Evolutionary conservation across 768 basidiomycete species (phyloP), one percentile per base, ranked within the genome.

Genomic region (Leucosporidium scottii): DNA sequence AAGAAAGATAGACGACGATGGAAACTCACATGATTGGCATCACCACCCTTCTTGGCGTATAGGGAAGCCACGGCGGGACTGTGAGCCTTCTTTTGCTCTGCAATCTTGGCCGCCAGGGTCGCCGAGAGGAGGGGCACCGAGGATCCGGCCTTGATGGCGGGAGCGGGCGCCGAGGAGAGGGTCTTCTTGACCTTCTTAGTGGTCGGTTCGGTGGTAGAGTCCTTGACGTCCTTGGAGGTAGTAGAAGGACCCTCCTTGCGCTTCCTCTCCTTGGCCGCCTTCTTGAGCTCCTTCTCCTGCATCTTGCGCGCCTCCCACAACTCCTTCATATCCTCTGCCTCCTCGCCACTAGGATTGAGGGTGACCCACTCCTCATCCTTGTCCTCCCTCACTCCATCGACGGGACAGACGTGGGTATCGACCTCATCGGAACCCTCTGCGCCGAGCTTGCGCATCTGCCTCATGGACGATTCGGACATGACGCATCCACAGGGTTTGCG

Each of bases 401-500:
- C 73, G 13, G 69, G 61, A 66, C 75, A 76, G 27, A 69, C 71
- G 7, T 70, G 49, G 68, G 71, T 60, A 69, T 72, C 50, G n/a
- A 53, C 51, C 39, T 44, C 39, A 7, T 58, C 23, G 59, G 54
- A 13, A 57, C 74, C 77, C 56, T 74, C 74, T 62, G 79, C 81
- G 65, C 78, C 74, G 36, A 54, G 30, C 27, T 64, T 49, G 78
- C 69, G 64, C 74, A 91, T 82, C 4, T 87, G 86, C 65, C 85
- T 86, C 51, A 97, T 81, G 3, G 88, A 90, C 0, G 87, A 87
- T 67, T 89, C 88, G 6, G 91, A 88, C 79, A 97, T 91, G 39
- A 92, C 91, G 77, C 91, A 93, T 21, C 93, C 93, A 74, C 94
- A 98, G 0, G 86, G 80, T 20, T 83, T 81, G 72, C 97, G 78